Evolutionary conservation across 768 basidiomycete species (phyloP).

Genomic region (Trametes coccinea): DNA sequence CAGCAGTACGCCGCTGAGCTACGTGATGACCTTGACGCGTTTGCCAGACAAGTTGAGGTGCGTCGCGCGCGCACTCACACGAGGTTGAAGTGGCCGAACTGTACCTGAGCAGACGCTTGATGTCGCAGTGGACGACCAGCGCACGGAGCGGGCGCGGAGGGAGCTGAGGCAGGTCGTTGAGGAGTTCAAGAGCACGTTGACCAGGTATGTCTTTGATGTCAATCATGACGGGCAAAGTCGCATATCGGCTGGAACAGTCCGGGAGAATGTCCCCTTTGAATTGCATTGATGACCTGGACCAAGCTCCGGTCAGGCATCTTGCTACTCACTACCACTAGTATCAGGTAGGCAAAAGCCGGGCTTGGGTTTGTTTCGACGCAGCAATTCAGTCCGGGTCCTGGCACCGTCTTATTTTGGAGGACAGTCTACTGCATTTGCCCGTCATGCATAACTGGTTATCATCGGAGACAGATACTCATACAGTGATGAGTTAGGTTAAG

Average conservation of each 20-base stretch:
- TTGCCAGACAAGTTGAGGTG: constrained; percentile 72
- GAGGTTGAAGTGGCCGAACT: constrained; percentile 2
- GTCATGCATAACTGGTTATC: not conserved
- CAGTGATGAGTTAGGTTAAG: constrained; percentile 47
- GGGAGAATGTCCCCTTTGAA: no score
- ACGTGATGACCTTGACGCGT: constrained; percentile 68
- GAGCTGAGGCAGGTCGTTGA: constrained; percentile 53
- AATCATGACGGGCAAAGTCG: no score
- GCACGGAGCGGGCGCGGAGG: constrained; percentile 50
- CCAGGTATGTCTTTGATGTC: constrained; percentile 43
- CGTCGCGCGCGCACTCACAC: not conserved
- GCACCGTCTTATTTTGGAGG: no score
- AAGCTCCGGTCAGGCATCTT: no score
- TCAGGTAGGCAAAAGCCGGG: no score
- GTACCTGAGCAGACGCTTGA: constrained; percentile 57
- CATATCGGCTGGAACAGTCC: no score
- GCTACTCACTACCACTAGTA: no score
- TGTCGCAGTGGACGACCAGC: constrained; percentile 71
- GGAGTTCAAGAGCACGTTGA: constrained; percentile 47
- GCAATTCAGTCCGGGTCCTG: no score
- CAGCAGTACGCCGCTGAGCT: constrained; percentile 75
- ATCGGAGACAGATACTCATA: constrained; percentile 5
- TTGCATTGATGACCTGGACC: no score
- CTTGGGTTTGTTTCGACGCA: no score
- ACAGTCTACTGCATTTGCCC: no score